phyloP scores from a whole-genome alignment of 164 flowering plant genomes.

The Piper longum region DNA sequence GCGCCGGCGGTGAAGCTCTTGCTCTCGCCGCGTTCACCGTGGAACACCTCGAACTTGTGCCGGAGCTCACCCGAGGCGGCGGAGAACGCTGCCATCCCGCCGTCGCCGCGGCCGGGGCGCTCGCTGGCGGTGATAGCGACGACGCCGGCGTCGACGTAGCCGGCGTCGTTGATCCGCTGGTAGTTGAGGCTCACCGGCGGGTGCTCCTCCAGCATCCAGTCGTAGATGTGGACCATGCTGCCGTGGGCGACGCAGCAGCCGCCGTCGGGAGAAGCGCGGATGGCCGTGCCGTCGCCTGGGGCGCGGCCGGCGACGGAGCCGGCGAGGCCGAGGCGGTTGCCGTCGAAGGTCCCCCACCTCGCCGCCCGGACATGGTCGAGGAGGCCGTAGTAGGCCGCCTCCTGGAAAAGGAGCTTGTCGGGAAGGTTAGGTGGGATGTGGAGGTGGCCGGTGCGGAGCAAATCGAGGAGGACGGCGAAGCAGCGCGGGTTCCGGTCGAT shows the following conservation, averaged over 20 bases:
- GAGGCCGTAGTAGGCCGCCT: slow-evolving; percentile 68
- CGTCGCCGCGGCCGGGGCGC: slow-evolving; percentile 48
- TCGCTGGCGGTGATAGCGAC: slow-evolving; percentile 55
- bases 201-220: slow-evolving; percentile 77
- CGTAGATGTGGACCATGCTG: slow-evolving; percentile 69
- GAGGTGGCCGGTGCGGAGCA: slow-evolving; percentile 69
- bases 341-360: slow-evolving; percentile 75
- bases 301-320: slow-evolving; percentile 49
- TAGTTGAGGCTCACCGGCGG: slow-evolving; percentile 60
- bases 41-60: slow-evolving; percentile 48
- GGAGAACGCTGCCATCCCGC: slow-evolving; percentile 74
- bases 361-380: slow-evolving; percentile 59
- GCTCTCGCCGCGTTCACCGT: slow-evolving; percentile 28
- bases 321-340: slow-evolving; percentile 38
- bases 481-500: slow-evolving; percentile 77
- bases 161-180: slow-evolving; percentile 66
- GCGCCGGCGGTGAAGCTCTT: slow-evolving; percentile 84
- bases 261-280: slow-evolving; percentile 75
- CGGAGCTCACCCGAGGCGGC: slow-evolving; percentile 47
- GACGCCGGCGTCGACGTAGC: slow-evolving; percentile 42
- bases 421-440: slow-evolving; percentile 45
- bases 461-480: slow-evolving; percentile 68
- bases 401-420: slow-evolving; percentile 43
- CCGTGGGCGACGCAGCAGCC: slow-evolving; percentile 89
- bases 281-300: slow-evolving; percentile 78